phyloP scores from a whole-genome alignment of 169 alveolate species.

The Amoebophrya sp. region DNA sequence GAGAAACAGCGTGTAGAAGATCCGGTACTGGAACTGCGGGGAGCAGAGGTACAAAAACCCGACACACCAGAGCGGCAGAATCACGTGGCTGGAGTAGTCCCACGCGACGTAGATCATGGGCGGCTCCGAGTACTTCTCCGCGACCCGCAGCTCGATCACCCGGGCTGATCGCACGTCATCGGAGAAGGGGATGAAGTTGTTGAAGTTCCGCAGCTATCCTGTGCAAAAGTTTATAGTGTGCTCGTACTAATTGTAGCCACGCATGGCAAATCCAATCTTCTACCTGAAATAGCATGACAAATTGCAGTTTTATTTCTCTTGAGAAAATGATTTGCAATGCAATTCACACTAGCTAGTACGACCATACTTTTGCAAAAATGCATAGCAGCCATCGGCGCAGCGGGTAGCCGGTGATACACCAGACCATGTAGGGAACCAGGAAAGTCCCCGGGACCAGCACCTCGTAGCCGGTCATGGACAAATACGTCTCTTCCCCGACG shows the following conservation, averaged over 20 bases:
- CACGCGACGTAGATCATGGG: slow-evolving; percentile 5
- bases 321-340: too few species aligned
- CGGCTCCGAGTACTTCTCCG: slow-evolving; percentile 13
- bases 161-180: not conserved
- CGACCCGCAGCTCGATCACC: not conserved
- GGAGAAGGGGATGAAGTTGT: slow-evolving; percentile 9
- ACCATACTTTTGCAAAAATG: too few species aligned
- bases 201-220: not conserved
- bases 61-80: not conserved
- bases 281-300: too few species aligned
- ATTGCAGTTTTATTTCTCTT: too few species aligned
- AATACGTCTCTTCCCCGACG: not conserved
- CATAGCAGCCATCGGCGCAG: slow-evolving; percentile 23
- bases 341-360: too few species aligned
- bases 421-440: not conserved
- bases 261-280: too few species aligned
- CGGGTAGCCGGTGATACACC: not conserved
- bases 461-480: not conserved
- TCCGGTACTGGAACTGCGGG: not conserved
- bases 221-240: too few species aligned
- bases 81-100: not conserved
- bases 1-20: not conserved
- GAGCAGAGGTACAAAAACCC: not conserved
- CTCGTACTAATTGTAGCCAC: too few species aligned
- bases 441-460: slow-evolving; percentile 16